phyloP scores from a whole-genome alignment of 192 early-diverging fungal genomes.

The Coemansia sp. region DNA sequence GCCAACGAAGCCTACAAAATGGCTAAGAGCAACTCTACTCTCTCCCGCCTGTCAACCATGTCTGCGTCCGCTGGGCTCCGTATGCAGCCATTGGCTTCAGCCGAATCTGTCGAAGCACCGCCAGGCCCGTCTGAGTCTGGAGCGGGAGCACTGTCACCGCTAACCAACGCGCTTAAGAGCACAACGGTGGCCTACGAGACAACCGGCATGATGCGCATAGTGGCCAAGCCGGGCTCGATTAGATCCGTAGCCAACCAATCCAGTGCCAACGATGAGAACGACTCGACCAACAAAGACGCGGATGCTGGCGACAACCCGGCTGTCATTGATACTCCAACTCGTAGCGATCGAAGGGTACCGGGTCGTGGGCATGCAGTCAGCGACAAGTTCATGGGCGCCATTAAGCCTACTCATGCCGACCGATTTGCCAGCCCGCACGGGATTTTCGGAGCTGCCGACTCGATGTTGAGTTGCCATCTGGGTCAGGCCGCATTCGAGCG shows the following conservation, averaged over 20 bases:
- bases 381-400: conserved; percentile 28
- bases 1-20: conserved; percentile 1
- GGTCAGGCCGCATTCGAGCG: conserved; percentile 14
- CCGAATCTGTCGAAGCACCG: background rate
- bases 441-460: background rate
- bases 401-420: conserved; percentile 22
- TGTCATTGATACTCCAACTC: background rate
- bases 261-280: background rate
- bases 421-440: background rate
- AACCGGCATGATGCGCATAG: conserved; percentile 26
- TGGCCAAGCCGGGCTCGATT: background rate
- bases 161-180: background rate
- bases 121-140: background rate
- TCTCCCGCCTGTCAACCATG: conserved; percentile 20
- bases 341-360: conserved; percentile 31
- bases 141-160: background rate
- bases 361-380: conserved; percentile 38
- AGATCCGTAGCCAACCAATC: background rate
- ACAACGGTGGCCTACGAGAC: conserved; percentile 37
- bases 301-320: background rate
- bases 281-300: background rate
- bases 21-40: conserved; percentile 2
- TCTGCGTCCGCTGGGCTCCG: conserved; percentile 30
- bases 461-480: conserved; percentile 6
- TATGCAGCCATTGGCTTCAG: background rate